Evolutionary conservation across 805 yeast species (phyloP).

Genomic region (Candida insectorum): DNA sequence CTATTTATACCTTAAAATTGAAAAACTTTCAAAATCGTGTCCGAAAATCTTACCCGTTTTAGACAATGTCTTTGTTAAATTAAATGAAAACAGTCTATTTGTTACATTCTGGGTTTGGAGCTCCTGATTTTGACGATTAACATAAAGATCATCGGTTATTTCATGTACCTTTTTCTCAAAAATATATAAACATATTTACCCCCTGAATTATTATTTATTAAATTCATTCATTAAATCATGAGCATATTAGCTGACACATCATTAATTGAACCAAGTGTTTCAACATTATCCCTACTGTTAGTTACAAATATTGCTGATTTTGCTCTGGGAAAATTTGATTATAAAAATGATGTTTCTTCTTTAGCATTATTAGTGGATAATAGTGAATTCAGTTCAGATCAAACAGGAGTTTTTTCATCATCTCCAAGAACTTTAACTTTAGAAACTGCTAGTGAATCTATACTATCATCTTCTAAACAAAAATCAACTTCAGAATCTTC

Average conservation of each 20-base stretch:
- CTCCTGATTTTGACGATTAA: too few species aligned
- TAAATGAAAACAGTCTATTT: too few species aligned
- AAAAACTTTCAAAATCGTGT: too few species aligned
- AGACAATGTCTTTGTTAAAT: too few species aligned
- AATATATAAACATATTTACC: too few species aligned
- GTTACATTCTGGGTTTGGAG: too few species aligned
- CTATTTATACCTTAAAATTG: too few species aligned
- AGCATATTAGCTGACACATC: background rate
- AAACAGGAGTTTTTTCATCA: slow-evolving; percentile 7
- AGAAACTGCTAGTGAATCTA: slow-evolving; percentile 11
- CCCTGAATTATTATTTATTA: too few species aligned
- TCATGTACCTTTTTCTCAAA: too few species aligned
- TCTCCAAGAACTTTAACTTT: slow-evolving; percentile 9
- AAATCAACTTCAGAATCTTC: background rate
- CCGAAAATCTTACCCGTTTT: too few species aligned
- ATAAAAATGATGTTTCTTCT: background rate
- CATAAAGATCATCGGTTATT: too few species aligned
- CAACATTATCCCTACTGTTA: slow-evolving; percentile 4
- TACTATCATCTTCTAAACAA: slow-evolving; percentile 5
- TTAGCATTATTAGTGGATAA: slow-evolving; percentile 3
- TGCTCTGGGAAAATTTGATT: background rate
- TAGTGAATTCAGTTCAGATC: background rate
- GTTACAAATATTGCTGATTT: slow-evolving; percentile 3
- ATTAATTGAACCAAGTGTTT: slow-evolving; percentile 1
- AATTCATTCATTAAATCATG: too few species aligned